Base-by-base conservation (phyloP, 2,329 filamentous ascomycete genomes). In the Cladorrhinum sp. region DNA sequence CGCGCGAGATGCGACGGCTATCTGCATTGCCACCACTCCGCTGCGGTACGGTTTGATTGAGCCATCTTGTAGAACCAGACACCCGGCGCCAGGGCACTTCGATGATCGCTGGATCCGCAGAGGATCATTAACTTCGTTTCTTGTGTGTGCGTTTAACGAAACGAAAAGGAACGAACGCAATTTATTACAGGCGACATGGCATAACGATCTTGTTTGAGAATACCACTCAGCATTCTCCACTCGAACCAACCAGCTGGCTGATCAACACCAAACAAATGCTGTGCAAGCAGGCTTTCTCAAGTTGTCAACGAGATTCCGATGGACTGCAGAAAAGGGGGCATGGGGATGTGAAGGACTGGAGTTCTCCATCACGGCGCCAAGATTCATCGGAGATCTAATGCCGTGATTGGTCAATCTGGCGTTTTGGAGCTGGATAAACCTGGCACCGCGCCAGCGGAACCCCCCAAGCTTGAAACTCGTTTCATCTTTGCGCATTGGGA, bases 401-500 rank as follows among this genome's bases (percentile, higher is more conserved):
- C 3, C 21, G 33, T 58, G 57, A 65, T 63, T 65, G 63, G 63
- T 7, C 20, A 24, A 28, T 26, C 23, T 24, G 24, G 51, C 16
- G 30, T 26, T 56, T 46, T 61, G 50, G 54, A 21, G 51, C 28
- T 42, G 36, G 59, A 42, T 42, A 28, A 51, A 55, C 18, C 39
- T 28, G 49, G 59, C 55, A 54, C 24, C 10, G 28, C 39, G 24
- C 30, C 54, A 46, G 48, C 56, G 58, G 30, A 59, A 33, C 24
- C 55, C 55, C 46, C 53, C 50, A 55, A 46, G 59, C 49, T 26
- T 63, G 62, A 63, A 64, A 66, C 64, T 42, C 48, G 63, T 66
- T 66, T 65, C 64, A 66, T 56, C 42, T 39, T 30, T 26, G 6
- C 12, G 26, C 30, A 55, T 60, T 55, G 58, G 52, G 21, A 50